These are phyloP conservation scores for Porcisia hertigi DNA, from an alignment of 208 protist species.

Conservation along the genomic window DNA sequence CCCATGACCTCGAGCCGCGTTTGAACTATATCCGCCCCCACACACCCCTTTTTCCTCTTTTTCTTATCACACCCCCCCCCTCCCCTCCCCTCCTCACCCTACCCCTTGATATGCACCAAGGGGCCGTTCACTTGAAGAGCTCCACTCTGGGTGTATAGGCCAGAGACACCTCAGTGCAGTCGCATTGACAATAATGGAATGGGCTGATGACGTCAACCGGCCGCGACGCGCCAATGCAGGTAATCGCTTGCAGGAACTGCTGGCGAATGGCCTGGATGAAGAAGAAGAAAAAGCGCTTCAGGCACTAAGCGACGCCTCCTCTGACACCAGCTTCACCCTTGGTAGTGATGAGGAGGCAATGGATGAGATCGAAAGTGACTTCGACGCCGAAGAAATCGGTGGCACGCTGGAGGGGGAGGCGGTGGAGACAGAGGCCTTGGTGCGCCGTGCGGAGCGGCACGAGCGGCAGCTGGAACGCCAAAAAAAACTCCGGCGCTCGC, in stretches of 20 bases:
- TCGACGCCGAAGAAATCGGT: conserved; percentile 63
- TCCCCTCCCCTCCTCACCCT: neutral
- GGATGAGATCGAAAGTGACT: conserved; percentile 78
- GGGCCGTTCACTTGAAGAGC: neutral
- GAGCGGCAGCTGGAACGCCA: conserved; percentile 32
- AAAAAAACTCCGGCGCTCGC: conserved; percentile 30
- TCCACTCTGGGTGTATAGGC: neutral
- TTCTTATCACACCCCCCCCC: neutral
- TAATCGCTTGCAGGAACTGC: conserved; percentile 58
- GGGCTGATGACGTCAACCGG: conserved; percentile 42
- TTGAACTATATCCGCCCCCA: neutral
- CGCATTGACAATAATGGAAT: conserved; percentile 28
- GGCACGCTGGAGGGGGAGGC: conserved; percentile 32
- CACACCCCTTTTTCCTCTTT: neutral
- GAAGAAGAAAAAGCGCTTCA: conserved; percentile 64
- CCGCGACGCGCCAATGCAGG: conserved; percentile 66
- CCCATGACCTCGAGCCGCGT: neutral
- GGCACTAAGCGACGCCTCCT: conserved; percentile 41
- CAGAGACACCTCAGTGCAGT: neutral
- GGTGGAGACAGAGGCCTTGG: conserved; percentile 55
- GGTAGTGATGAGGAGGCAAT: conserved; percentile 60
- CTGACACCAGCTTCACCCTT: conserved; percentile 65
- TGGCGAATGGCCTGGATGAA: conserved; percentile 67
- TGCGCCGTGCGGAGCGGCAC: conserved; percentile 55
- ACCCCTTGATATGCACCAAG: neutral